These are phyloP conservation scores for Cyberlindnera sargentensis DNA, from an alignment of 805 yeast species.

Conservation along the genomic window DNA sequence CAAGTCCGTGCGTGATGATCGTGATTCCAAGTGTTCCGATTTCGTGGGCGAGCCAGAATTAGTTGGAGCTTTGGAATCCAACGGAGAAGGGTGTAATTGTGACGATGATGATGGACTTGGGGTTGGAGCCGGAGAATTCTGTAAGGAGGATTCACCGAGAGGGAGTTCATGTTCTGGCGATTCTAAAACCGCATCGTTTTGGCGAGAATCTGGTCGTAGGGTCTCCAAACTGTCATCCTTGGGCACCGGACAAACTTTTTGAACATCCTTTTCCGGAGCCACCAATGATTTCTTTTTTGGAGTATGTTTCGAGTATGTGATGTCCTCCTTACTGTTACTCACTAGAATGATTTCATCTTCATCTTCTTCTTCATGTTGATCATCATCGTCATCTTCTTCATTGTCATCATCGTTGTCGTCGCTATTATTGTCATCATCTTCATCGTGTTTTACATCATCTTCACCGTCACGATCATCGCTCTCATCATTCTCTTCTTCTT, in stretches of 20 bases:
- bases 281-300: background rate
- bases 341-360: slow-evolving; percentile 19
- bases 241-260: background rate
- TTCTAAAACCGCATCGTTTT: background rate
- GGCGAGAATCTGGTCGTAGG: background rate
- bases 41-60: slow-evolving; percentile 2
- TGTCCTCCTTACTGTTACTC: slow-evolving; percentile 15
- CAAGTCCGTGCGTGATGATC: slow-evolving; percentile 5
- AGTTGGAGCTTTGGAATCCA: slow-evolving; percentile 6
- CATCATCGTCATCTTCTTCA: no score
- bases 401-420: background rate
- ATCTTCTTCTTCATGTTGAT: background rate
- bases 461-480: background rate
- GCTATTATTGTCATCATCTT: background rate
- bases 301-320: background rate
- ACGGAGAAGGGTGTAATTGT: slow-evolving; percentile 9
- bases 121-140: background rate
- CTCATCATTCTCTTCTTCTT: background rate
- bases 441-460: background rate
- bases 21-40: slow-evolving; percentile 5
- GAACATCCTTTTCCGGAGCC: background rate
- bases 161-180: background rate
- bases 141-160: background rate
- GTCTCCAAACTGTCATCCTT: background rate
- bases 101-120: slow-evolving; percentile 2